These are phyloP conservation scores for Tardiomyces blankii DNA, from an alignment of 1,139 yeast genomes.

Conservation along the genomic window DNA sequence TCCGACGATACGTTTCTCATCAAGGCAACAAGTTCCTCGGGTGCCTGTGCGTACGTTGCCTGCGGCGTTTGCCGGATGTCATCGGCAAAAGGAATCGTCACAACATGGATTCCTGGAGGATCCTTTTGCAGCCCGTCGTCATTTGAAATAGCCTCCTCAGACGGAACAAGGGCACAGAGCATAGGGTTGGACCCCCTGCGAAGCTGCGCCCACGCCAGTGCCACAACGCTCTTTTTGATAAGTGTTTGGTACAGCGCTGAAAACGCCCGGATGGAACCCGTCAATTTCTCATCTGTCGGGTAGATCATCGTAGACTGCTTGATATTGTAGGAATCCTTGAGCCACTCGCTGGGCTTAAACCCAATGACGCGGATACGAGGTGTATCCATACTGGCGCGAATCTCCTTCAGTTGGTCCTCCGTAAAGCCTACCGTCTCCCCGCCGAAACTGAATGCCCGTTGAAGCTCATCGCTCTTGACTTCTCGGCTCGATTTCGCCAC, in stretches of 20 bases:
- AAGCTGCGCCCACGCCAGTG: slow-evolving; percentile 62
- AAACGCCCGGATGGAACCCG: slow-evolving; percentile 58
- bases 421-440: slow-evolving; percentile 32
- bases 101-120: slow-evolving; percentile 27
- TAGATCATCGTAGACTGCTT: slow-evolving; percentile 49
- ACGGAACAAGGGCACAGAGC: slow-evolving; percentile 52
- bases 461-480: slow-evolving; percentile 26
- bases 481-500: slow-evolving; percentile 35
- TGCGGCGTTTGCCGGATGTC: slow-evolving; percentile 25
- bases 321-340: slow-evolving; percentile 34
- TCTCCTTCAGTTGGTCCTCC: slow-evolving; percentile 24
- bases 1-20: slow-evolving; percentile 24
- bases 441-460: slow-evolving; percentile 35
- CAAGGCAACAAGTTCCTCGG: background rate
- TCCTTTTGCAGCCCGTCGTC: slow-evolving; percentile 9
- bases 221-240: slow-evolving; percentile 40
- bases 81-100: slow-evolving; percentile 29
- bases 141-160: slow-evolving; percentile 18
- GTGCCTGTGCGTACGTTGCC: background rate
- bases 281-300: slow-evolving; percentile 44
- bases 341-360: slow-evolving; percentile 36
- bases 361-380: slow-evolving; percentile 52
- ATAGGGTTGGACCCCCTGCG: slow-evolving; percentile 46
- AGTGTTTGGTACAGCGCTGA: slow-evolving; percentile 57
- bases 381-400: slow-evolving; percentile 26